Evolutionary conservation across 1,139 yeast genomes (phyloP).

Genomic region (Komagataea norvegica): DNA sequence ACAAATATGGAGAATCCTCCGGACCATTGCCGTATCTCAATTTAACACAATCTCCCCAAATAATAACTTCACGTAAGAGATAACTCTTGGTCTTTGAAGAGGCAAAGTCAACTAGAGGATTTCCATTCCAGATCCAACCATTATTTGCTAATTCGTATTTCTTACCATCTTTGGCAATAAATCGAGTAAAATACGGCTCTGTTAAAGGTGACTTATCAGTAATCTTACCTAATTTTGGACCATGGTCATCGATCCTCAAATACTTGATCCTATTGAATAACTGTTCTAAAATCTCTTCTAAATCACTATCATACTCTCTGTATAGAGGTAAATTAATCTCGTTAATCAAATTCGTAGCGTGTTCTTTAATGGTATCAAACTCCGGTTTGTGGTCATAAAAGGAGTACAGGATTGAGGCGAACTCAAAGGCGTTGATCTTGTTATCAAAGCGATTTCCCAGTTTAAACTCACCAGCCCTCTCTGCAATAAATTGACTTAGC

Average conservation of each 20-base stretch:
- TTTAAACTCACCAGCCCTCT: conserved; percentile 36
- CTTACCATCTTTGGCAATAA: conserved; percentile 48
- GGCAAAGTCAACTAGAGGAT: conserved; percentile 91
- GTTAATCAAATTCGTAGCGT: conserved; percentile 57
- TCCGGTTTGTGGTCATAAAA: conserved; percentile 24
- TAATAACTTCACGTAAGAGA: conserved; percentile 85
- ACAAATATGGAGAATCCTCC: conserved; percentile 80
- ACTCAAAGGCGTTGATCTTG: conserved; percentile 43
- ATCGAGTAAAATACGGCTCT: conserved; percentile 84
- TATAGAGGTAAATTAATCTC: conserved; percentile 74
- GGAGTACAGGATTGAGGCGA: conserved; percentile 44
- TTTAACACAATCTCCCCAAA: conserved; percentile 98
- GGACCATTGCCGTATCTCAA: conserved; percentile 75
- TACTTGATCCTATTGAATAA: conserved; percentile 70
- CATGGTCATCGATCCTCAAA: conserved; percentile 69
- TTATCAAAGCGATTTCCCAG: conserved; percentile 49
- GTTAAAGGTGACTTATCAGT: conserved; percentile 57
- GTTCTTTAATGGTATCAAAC: conserved; percentile 32
- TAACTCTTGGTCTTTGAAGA: conserved; percentile 75
- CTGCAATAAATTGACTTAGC: conserved; percentile 49
- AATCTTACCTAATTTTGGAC: conserved; percentile 72
- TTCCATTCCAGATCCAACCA: conserved; percentile 99
- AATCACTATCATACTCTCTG: conserved; percentile 71
- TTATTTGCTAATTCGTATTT: conserved; percentile 80
- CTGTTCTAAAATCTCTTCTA: conserved; percentile 58